Base-by-base conservation (phyloP, 2,329 filamentous ascomycete genomes). In the Ceratocystis variospora region DNA sequence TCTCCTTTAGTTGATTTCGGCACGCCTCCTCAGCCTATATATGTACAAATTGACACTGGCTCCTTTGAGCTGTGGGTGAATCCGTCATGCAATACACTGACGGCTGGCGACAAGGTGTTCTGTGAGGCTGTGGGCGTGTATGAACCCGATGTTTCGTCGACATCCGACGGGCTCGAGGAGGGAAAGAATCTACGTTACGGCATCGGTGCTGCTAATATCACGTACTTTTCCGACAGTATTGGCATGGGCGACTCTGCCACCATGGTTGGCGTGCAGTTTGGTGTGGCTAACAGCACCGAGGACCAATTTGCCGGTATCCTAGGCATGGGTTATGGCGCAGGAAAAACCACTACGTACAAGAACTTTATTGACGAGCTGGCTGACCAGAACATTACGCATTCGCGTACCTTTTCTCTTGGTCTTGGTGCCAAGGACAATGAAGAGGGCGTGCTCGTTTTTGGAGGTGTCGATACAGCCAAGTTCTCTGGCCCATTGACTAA, bases 321-420 rank as follows among this genome's bases (percentile, higher is more conserved):
- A 22, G 90, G 90, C 25, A 86, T 94, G 66, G 89, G 89, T 28
- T 89, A 89, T 72, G 78, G 83, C 2, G 61, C 75, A 12, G 79
- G 77, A 45, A 69, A 77, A 63, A 80, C 78, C 31, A 79, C 77
- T 1, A 71, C 69, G 7, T 83, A 83, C 71, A 76, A 73, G 68
- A 82, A 81, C 72, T 78, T 83, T 66, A 70, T 83, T 69, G 81
- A 83, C 72, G 75, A 81, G 71, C 74, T 83, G 50, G 73, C 71
- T 15, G 70, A 75, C 1, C 80, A 82, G 68, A 81, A 80, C 25
- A 71, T 82, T 45, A 88, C 85, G 41, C 75, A 77, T 19, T 83
- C 82, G 12, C 83, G 82, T 70, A 83, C 85, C 1, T 88, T 87
- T 72, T 86, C 83, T 69, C 74, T 89, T 22, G 87, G 83, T 68